A percentile compares a stretch with the other conserved stretches of the same genome.
Conservation (phyloP, 1,284 basidiomycete genomes). For the Coniferiporia sulphurascens region DNA sequence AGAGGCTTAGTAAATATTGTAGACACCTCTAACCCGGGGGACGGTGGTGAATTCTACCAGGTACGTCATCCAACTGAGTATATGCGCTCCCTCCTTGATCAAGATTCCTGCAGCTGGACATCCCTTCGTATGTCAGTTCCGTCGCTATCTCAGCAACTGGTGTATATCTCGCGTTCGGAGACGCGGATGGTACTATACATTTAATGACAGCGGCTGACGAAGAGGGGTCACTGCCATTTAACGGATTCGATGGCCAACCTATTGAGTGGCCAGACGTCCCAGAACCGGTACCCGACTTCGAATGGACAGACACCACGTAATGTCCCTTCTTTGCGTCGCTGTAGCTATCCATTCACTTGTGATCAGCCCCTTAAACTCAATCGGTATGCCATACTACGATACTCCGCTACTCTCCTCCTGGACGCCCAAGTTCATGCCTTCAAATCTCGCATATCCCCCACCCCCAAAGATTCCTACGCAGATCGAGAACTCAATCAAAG, state of each 20-base stretch:
- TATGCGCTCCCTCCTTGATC: conserved; percentile 12
- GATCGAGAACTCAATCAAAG: conserved; percentile 74
- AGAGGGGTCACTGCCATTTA: conserved; percentile 71
- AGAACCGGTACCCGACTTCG: conserved; percentile 64
- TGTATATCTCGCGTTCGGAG: conserved; percentile 90
- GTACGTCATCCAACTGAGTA: conserved; percentile 31
- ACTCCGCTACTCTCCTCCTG: conserved; percentile 78
- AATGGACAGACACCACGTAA: conserved; percentile 81
- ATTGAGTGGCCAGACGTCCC: conserved; percentile 81
- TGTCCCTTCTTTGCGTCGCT: conserved; percentile 24
- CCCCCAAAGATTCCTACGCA: conserved; percentile 77
- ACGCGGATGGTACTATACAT: conserved; percentile 83
- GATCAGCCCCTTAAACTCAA: conserved; percentile 75
- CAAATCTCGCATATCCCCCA: conserved; percentile 48
- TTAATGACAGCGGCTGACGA: conserved; percentile 74
- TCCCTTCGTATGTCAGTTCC: conserved; percentile 74
- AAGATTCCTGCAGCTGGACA: conserved; percentile 47
- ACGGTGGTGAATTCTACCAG: conserved; percentile 73
- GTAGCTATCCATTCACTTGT: conserved; percentile 6
- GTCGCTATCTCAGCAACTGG: conserved; percentile 83
- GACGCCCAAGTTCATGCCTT: conserved; percentile 49
- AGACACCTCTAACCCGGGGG: conserved; percentile 71
- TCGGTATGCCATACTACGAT: conserved; percentile 90
- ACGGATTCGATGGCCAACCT: conserved; percentile 81
- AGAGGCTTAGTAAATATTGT: conserved; percentile 89